Conservation (phyloP, 1,284 basidiomycete species). For the Xerocomus nothofagi region DNA sequence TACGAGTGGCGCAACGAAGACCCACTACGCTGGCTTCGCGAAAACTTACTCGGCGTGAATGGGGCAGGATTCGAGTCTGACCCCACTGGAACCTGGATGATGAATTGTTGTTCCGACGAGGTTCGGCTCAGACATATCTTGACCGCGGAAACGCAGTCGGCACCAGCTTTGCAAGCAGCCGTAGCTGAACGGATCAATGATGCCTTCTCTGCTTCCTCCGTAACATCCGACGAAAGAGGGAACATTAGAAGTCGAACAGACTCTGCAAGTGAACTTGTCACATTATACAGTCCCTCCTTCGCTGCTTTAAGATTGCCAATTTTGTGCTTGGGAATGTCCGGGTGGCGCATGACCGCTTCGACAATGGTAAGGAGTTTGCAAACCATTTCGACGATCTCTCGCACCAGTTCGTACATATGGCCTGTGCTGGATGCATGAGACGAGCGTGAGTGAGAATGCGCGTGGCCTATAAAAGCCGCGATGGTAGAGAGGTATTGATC, state of each 20-base stretch:
- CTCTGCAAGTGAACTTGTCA: constrained; percentile 86
- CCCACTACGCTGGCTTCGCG: constrained; percentile 35
- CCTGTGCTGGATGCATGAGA: constrained; percentile 92
- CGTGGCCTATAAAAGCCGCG: constrained; percentile 96
- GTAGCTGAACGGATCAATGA: constrained; percentile 81
- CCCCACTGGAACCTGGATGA: constrained; percentile 58
- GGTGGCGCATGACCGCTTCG: constrained; percentile 79
- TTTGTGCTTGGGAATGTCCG: constrained; percentile 56
- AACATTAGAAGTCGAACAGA: constrained; percentile 75
- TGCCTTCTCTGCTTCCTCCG: constrained; percentile 82
- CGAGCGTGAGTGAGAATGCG: constrained; percentile 86
- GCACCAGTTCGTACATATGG: constrained; percentile 90
- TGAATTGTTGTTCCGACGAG: constrained; percentile 58
- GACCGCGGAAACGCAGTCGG: constrained; percentile 85
- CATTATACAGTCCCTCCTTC: constrained; percentile 82
- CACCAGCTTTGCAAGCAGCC: constrained; percentile 80
- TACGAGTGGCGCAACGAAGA: constrained; percentile 37
- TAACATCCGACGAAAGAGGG: constrained; percentile 49
- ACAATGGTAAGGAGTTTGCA: constrained; percentile 91
- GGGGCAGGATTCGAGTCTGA: constrained; percentile 44
- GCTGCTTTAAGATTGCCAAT: constrained; percentile 63
- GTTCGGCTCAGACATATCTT: constrained; percentile 73
- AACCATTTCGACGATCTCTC: constrained; percentile 91
- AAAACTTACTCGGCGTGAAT: constrained; percentile 50
- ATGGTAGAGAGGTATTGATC: constrained; percentile 91